Evolutionary conservation across 345 rosid species (phyloP), one percentile per base, ranked within the genome.

Genomic region (Cochlearia excelsa): DNA sequence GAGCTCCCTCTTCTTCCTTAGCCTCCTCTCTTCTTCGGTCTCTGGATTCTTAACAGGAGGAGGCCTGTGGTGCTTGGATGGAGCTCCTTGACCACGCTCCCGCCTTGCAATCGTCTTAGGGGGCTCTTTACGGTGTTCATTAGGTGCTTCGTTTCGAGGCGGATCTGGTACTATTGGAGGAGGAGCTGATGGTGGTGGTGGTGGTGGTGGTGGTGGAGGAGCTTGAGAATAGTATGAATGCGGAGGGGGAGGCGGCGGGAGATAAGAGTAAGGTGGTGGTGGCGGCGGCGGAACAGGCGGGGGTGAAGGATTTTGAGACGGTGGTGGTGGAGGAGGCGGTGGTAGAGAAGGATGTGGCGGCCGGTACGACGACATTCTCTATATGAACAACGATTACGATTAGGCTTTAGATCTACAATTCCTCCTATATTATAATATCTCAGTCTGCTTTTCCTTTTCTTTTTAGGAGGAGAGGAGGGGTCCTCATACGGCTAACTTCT

Each of bases 1-100:
- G 46, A 72, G 77, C 71, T 89, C 99, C 74, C 76, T 82, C 83
- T 85, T 93, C 88, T 93, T 93, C 72, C 97, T 80, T 66, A 78
- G 57, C 77, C 88, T 80, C 75, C 97, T 84, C 73, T 89, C 97
- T 54, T 93, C 97, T 74, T 93, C 99, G 0, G 89, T 86, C 81
- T 88, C 96, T 63, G 35, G 35, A 33, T 72, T 80, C 70, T 85
- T 85, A 42, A 77, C 86, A 72, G 69, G 60, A 29, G 78, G 84
- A 2, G 81, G 75, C 68, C 62, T 77, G 52, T 74, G 81, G 35
- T 80, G 87, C 65, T 74, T 79, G 45, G 66, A 54, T 33, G 72
- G 51, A 61, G 9, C 34, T 54, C 77, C 66, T 37, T 73, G 82
- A 41, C 78, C 81, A 33, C 76, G 79, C 27, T 88, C 96, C 47